phyloP scores from a whole-genome alignment of 2,329 filamentous ascomycete genomes.

The Aureobasidium sp. region DNA sequence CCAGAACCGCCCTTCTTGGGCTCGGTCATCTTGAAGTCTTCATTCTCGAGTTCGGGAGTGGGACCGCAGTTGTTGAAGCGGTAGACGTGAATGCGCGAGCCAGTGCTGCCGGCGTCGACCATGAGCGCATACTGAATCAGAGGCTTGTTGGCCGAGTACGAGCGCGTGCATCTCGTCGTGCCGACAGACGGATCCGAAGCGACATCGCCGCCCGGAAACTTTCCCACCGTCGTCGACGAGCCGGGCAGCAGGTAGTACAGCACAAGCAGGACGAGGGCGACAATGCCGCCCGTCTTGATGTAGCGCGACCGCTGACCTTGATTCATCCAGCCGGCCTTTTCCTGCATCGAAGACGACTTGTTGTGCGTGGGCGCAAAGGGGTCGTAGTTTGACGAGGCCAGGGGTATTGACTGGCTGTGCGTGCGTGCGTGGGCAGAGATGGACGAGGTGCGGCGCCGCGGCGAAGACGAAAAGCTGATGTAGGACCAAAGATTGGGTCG shows the following conservation, averaged over 20 bases:
- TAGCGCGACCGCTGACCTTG: conserved; percentile 55
- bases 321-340: conserved; percentile 50
- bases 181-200: conserved; percentile 53
- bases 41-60: conserved; percentile 88
- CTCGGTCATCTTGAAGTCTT: conserved; percentile 89
- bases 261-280: conserved; percentile 52
- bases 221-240: conserved; percentile 17
- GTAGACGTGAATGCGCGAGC: conserved; percentile 96
- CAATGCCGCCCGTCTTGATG: conserved; percentile 55
- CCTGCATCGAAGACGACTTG: conserved; percentile 35
- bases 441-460: conserved; percentile 48
- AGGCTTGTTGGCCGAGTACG: conserved; percentile 80
- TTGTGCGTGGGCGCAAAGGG: conserved; percentile 29
- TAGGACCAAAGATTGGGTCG: conserved; percentile 48
- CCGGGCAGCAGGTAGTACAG: conserved; percentile 49
- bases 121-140: conserved; percentile 96
- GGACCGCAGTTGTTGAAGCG: conserved; percentile 98
- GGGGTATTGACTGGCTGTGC: conserved; percentile 7
- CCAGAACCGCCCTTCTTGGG: conserved; percentile 72
- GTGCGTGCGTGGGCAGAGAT: conserved; percentile 30
- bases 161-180: conserved; percentile 71
- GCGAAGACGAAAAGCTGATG: conserved; percentile 39
- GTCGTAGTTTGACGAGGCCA: conserved; percentile 28
- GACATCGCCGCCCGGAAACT: conserved; percentile 34
- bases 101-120: conserved; percentile 97